Evolutionary conservation across 208 protist genomes (phyloP).

Genomic region (Crithidia thermophila): DNA sequence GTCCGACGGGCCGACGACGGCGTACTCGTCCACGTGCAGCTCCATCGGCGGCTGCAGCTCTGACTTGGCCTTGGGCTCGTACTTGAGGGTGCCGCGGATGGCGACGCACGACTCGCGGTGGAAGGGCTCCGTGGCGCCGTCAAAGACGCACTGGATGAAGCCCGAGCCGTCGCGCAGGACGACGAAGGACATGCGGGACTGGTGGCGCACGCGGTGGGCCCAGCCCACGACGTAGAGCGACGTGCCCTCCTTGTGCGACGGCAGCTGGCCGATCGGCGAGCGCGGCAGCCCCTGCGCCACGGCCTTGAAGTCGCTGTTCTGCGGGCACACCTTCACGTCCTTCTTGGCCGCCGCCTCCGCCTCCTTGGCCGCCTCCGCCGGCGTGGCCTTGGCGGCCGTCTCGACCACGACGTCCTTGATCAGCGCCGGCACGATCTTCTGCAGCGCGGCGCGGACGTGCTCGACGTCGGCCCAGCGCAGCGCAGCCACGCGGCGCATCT

Average conservation of each 20-base stretch:
- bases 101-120: slow-evolving; percentile 88
- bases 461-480: slow-evolving; percentile 82
- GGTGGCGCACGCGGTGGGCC: slow-evolving; percentile 94
- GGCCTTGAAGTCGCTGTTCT: slow-evolving; percentile 50
- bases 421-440: slow-evolving; percentile 65
- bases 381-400: slow-evolving; percentile 14
- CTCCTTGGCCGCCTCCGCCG: slow-evolving; percentile 8
- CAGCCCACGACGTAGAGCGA: slow-evolving; percentile 94
- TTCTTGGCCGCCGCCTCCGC: slow-evolving; percentile 30
- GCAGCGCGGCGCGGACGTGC: slow-evolving; percentile 62
- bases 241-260: slow-evolving; percentile 44
- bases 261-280: slow-evolving; percentile 57
- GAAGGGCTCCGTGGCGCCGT: slow-evolving; percentile 74
- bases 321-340: slow-evolving; percentile 53
- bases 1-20: slow-evolving; percentile 84
- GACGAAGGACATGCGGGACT: slow-evolving; percentile 97
- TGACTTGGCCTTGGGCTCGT: slow-evolving; percentile 83
- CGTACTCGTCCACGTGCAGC: slow-evolving; percentile 89
- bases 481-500: slow-evolving; percentile 69
- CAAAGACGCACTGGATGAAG: slow-evolving; percentile 96
- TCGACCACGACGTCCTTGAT: slow-evolving; percentile 54
- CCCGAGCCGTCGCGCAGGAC: slow-evolving; percentile 96
- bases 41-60: slow-evolving; percentile 85
- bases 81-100: slow-evolving; percentile 70
- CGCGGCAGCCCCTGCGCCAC: slow-evolving; percentile 50